Conservation (phyloP, 768 basidiomycete genomes). For the Amanita pallidorosea region DNA sequence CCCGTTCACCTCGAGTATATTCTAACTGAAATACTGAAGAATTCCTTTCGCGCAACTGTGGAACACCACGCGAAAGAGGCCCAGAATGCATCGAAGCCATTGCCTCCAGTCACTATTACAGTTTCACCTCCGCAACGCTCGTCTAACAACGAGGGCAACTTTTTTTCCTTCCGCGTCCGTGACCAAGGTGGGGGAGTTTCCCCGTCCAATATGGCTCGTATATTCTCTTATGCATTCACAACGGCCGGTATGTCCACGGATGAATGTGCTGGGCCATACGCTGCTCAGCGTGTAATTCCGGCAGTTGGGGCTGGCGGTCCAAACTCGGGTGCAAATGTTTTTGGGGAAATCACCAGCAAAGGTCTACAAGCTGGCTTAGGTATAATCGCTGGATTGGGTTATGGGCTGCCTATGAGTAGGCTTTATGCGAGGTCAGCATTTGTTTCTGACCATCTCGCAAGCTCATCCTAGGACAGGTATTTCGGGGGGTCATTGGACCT, state of each 20-base stretch:
- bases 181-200: conserved; percentile 85
- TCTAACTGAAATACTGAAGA: conserved; percentile 84
- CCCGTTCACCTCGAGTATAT: conserved; percentile 90
- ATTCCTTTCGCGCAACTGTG: conserved; percentile 82
- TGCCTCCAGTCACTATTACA: conserved; percentile 65
- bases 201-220: conserved; percentile 58
- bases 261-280: conserved; percentile 56
- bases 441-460: conserved; percentile 4
- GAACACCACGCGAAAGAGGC: conserved; percentile 51
- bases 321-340: conserved; percentile 39
- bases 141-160: conserved; percentile 24
- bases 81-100: conserved; percentile 19
- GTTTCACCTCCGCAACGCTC: conserved; percentile 42
- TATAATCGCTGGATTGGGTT: conserved; percentile 85
- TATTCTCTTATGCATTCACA: conserved; percentile 90
- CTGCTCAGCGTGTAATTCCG: conserved; percentile 64
- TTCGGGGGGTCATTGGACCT: conserved; percentile 83
- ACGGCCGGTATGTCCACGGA: conserved; percentile 50
- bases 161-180: conserved; percentile 69
- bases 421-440: conserved; percentile 49
- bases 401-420: conserved; percentile 75
- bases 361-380: conserved; percentile 75
- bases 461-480: conserved; percentile 34
- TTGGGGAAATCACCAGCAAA: conserved; percentile 69
- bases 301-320: conserved; percentile 33